Conservation (phyloP, 805 yeast genomes). For the Ogataea parapolymorpha region DNA sequence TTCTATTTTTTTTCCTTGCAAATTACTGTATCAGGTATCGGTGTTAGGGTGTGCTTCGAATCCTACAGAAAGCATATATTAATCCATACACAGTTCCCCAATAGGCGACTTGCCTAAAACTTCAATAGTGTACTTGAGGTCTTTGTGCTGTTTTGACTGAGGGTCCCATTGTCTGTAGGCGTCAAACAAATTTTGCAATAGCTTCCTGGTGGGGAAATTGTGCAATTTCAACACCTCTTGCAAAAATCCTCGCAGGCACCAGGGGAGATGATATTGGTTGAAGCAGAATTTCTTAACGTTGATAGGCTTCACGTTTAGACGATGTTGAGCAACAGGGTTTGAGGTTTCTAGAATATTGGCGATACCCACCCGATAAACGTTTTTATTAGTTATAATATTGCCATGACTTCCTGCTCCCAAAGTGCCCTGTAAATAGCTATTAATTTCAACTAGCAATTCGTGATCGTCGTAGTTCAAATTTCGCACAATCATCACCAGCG, state of each 20-base stretch:
- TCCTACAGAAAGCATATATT: slow-evolving; percentile 3
- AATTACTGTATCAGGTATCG: slow-evolving; percentile 3
- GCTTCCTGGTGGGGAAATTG: slow-evolving; percentile 49
- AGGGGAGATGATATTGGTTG: slow-evolving; percentile 86
- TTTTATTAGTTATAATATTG: slow-evolving; percentile 47
- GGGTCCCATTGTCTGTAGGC: slow-evolving; percentile 84
- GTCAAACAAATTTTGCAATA: slow-evolving; percentile 42
- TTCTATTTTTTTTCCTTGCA: slow-evolving; percentile 8
- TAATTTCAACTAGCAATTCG: slow-evolving; percentile 52
- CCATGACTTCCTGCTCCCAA: slow-evolving; percentile 78
- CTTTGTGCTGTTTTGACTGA: slow-evolving; percentile 70
- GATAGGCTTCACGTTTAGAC: slow-evolving; percentile 33
- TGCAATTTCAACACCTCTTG: slow-evolving; percentile 49
- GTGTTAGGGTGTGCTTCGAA: slow-evolving; percentile 11
- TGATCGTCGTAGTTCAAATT: slow-evolving; percentile 31
- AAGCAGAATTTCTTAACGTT: slow-evolving; percentile 51
- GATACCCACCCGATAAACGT: slow-evolving; percentile 76
- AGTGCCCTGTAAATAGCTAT: slow-evolving; percentile 73
- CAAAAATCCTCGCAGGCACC: slow-evolving; percentile 88
- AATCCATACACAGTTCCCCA: slow-evolving; percentile 8
- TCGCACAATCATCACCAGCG: slow-evolving; percentile 21
- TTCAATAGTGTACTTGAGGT: slow-evolving; percentile 57
- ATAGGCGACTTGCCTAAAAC: slow-evolving; percentile 23
- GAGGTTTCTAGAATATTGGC: slow-evolving; percentile 73
- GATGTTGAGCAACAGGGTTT: slow-evolving; percentile 42